Evolutionary conservation across 2,329 filamentous ascomycete genomes (phyloP).

Genomic region (Cladosporium sp.): DNA sequence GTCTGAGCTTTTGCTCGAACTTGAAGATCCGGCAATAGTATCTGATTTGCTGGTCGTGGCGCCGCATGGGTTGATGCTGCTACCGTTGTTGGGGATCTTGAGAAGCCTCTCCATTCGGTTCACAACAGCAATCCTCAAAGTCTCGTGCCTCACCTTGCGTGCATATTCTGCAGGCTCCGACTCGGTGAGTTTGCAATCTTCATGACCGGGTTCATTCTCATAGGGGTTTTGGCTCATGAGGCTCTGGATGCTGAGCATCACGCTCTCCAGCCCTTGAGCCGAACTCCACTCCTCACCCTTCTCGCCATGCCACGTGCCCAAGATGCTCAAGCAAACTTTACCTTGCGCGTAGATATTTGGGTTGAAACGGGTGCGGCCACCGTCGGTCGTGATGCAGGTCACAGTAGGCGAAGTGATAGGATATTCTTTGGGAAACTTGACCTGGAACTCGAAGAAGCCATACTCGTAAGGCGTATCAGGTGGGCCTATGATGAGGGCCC

Average conservation of each 20-base stretch:
- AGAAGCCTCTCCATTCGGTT: slow-evolving; percentile 78
- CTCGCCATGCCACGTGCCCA: slow-evolving; percentile 87
- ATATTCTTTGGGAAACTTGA: slow-evolving; percentile 61
- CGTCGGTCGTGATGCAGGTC: slow-evolving; percentile 76
- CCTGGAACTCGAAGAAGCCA: slow-evolving; percentile 82
- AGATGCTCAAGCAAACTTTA: slow-evolving; percentile 76
- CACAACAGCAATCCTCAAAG: slow-evolving; percentile 78
- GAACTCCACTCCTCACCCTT: slow-evolving; percentile 93
- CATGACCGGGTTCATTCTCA: slow-evolving; percentile 85
- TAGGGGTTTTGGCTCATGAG: slow-evolving; percentile 92
- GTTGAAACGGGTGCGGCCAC: slow-evolving; percentile 85
- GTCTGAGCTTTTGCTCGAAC: background rate
- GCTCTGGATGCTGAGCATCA: slow-evolving; percentile 92
- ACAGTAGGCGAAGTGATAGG: slow-evolving; percentile 61
- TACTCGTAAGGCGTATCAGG: slow-evolving; percentile 95
- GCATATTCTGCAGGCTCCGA: slow-evolving; percentile 25
- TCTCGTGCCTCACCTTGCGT: slow-evolving; percentile 80
- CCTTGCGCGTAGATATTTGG: slow-evolving; percentile 92
- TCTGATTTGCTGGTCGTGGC: slow-evolving; percentile 20
- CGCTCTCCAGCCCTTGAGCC: slow-evolving; percentile 89
- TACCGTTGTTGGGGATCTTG: no score
- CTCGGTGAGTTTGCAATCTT: slow-evolving; percentile 49
- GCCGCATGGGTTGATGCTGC: no score
- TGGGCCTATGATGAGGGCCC: slow-evolving; percentile 83
- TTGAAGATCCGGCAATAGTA: background rate